Base-by-base conservation (phyloP, 1,284 basidiomycete species). In the Tetrapyrgos nigripes region DNA sequence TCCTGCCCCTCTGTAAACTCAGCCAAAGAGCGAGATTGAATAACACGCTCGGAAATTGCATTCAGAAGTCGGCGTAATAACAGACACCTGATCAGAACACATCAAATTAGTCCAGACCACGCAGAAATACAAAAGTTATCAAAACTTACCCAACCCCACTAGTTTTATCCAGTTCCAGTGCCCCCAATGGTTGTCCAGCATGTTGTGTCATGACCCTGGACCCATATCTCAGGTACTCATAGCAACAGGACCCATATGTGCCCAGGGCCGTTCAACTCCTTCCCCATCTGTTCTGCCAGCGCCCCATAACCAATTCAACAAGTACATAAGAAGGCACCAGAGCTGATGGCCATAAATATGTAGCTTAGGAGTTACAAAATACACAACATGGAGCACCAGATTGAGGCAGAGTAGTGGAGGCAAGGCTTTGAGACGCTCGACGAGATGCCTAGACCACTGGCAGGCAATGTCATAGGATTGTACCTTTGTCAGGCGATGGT, bases 81-180 rank as follows among this genome's bases (percentile, higher is more conserved):
- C 14, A 23, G 11, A 13, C 53, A 43, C 24, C 4, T 5, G 27
- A 26, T 44, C 23, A 53, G 17, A 21, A 23, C 26, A 26, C n/a
- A 5, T 53, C 24, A 53, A 45, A 29, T 14, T 24, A 13, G 26
- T n/a, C 3, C 6, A 53, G 24, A n/a, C n/a, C n/a, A n/a, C n/a
- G n/a, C n/a, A n/a, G n/a, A n/a, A n/a, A n/a, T n/a, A 37, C 5
- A 29, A 37, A 5, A 23, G n/a, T 21, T 23, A 37, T n/a, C 11
- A 9, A 19, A 29, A 56, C 46, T n/a, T 17, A 56, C 54, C 46
- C 5, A 56, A n/a, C 9, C 54, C 31, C 17, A 40, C 19, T 8
- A 66, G 31, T 55, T 74, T 75, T 21, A 35, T 19, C 68, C 68
- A 73, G 52, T 75, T 75, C 70, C 65, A 70, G 21, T 56, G 52